Base-by-base conservation (phyloP, 2,329 filamentous ascomycete genomes). In the Cercospora brassicicola region DNA sequence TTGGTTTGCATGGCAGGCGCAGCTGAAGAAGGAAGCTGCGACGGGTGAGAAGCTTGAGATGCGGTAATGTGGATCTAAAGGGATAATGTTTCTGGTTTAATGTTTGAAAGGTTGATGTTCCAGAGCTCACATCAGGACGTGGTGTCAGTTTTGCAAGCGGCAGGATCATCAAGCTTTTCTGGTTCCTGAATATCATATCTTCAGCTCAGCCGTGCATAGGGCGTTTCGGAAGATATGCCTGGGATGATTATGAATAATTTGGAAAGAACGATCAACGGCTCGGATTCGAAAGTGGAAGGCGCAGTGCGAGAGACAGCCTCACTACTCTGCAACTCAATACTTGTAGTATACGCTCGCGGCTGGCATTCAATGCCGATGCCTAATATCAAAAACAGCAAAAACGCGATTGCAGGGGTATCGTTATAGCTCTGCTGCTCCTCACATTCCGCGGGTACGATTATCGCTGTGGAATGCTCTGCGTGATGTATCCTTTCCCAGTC, bases 1-100 rank as follows among this genome's bases (percentile, higher is more conserved):
- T 0, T 74, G 71, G 59, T 60, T 72, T 26, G 68, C 67, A 18
- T 73, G 51, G 33, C 55, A 70, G 62, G 62, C 68, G 48, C 48
- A 59, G 59, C 20, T 64, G 18, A 36, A 42, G 65, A 60, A 51
- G 39, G 33, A 30, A 59, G 63, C 45, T 53, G 57, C 33, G 55
- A 51, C 31, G 20, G 42, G 26, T 36, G 45, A 55, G 23, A 63
- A 66, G 66, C 31, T 48, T 33, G 63, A 62, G 53, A 56, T 61
- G 63, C 20, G 60, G 62, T 59, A 51, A 63, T 20, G 53, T 48
- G 20, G 20, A 8, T 42, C 36, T 39, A 28, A 48, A 57, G 53
- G 36, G 62, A 42, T 57, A 51, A 65, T 57, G 36, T 62, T 63
- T 33, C 20, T 30, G 20, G 15, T 10, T 53, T 45, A 33, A 33